Evolutionary conservation across 2,329 filamentous ascomycete genomes (phyloP).

Genomic region (Fusarium sp.): DNA sequence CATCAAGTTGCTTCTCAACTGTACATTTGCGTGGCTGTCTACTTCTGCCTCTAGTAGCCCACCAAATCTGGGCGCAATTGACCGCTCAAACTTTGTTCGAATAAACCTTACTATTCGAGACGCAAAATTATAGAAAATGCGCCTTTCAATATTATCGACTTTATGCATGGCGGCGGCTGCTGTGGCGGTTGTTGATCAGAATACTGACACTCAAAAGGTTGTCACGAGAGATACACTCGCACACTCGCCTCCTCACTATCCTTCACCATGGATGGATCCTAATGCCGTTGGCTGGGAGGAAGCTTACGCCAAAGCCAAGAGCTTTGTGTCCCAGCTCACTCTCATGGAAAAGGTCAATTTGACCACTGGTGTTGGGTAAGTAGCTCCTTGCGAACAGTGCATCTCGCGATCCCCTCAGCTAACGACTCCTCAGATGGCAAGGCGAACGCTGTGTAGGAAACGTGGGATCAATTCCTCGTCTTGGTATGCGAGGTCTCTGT

Average conservation of each 20-base stretch:
- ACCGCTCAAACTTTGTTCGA: background rate
- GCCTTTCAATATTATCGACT: conserved; percentile 1
- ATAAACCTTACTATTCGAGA: background rate
- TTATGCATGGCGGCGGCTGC: background rate
- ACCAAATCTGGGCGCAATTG: background rate
- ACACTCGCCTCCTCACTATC: conserved; percentile 73
- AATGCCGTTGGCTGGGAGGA: conserved; percentile 76
- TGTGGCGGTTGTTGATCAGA: conserved; percentile 8
- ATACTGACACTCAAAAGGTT: conserved; percentile 41
- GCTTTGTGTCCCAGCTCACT: conserved; percentile 84
- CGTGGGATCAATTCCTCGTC: conserved; percentile 72
- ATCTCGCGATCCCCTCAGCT: background rate
- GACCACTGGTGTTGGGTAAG: conserved; percentile 87
- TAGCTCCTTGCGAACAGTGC: background rate
- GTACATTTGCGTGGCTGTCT: too few species aligned
- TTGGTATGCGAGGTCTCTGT: conserved; percentile 79
- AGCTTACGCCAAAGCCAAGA: conserved; percentile 78
- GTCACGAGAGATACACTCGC: conserved; percentile 43
- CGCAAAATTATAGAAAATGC: conserved; percentile 10
- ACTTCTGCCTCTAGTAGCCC: too few species aligned
- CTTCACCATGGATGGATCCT: conserved; percentile 86
- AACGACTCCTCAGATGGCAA: conserved; percentile 46
- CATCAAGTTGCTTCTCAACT: background rate
- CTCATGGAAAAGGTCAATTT: conserved; percentile 92
- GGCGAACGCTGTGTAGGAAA: conserved; percentile 82